Percentiles rank a stretch among this genome's conserved stretches.
Conservation (phyloP, 176 grass and related monocot species). For the Luzula sylvatica region DNA sequence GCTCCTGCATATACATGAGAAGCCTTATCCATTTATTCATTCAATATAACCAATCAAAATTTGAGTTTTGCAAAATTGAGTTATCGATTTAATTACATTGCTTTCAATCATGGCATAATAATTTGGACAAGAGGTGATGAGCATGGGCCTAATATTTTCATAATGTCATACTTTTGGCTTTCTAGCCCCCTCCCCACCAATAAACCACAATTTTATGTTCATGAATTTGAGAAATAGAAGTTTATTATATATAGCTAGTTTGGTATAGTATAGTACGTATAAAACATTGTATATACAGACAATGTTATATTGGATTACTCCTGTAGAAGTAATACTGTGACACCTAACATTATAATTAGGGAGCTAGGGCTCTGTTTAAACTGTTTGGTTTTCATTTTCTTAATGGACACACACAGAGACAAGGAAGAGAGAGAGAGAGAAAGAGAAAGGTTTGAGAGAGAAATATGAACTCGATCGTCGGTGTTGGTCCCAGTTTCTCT, state of each 20-base stretch:
- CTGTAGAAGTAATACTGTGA: too few species aligned
- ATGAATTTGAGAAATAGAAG: too few species aligned
- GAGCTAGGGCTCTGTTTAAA: not conserved
- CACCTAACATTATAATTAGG: too few species aligned
- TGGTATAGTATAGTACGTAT: too few species aligned
- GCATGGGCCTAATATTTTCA: slow-evolving; percentile 1
- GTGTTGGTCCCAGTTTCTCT: too few species aligned
- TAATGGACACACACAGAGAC: slow-evolving; percentile 6
- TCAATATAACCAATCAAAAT: not conserved
- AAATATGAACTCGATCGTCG: slow-evolving; percentile 10
- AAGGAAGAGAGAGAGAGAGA: not conserved
- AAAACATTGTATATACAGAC: too few species aligned
- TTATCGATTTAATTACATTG: too few species aligned
- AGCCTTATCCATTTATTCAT: not conserved
- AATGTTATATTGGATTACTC: too few species aligned
- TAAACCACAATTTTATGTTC: too few species aligned
- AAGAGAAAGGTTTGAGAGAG: slow-evolving; percentile 10
- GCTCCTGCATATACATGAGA: slow-evolving; percentile 2
- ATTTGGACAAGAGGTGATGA: slow-evolving; percentile 1
- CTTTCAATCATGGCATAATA: slow-evolving; percentile 12
- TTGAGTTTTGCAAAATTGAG: not conserved
- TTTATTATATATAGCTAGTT: too few species aligned
- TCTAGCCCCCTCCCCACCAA: slow-evolving; percentile 8
- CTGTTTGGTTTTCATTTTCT: slow-evolving; percentile 7
- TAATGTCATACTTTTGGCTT: slow-evolving; percentile 11